Percentiles rank a stretch among this genome's conserved stretches.
Conservation (phyloP, 148 eudicot species). For the Agrostemma githago region DNA sequence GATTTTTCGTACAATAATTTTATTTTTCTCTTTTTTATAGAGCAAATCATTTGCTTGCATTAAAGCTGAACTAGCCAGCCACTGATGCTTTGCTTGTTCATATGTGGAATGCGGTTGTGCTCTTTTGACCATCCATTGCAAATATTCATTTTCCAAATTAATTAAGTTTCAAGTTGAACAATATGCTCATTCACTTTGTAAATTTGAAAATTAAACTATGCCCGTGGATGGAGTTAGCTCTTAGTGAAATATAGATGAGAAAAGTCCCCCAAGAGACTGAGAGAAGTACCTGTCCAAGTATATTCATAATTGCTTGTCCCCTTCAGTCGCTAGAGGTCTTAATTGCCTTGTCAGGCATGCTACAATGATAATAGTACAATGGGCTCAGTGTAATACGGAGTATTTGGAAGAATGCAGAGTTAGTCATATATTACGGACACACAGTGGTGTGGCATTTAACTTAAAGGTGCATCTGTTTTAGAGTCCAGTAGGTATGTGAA, state of each 20-base stretch:
- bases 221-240: conserved; percentile 13
- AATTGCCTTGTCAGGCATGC: too few species aligned
- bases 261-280: not conserved
- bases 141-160: not conserved
- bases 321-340: too few species aligned
- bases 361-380: too few species aligned
- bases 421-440: too few species aligned
- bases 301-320: too few species aligned
- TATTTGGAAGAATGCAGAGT: too few species aligned
- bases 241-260: not conserved
- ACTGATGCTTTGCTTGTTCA: not conserved
- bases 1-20: not conserved
- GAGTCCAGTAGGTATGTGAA: too few species aligned
- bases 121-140: not conserved
- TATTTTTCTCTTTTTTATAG: not conserved
- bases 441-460: too few species aligned
- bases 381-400: too few species aligned
- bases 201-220: not conserved
- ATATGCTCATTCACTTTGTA: not conserved
- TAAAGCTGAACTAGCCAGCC: not conserved
- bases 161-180: not conserved
- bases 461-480: too few species aligned
- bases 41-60: not conserved
- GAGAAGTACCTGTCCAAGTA: too few species aligned
- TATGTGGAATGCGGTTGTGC: not conserved